Evolutionary conservation across 2,329 filamentous ascomycete species (phyloP).

Genomic region (Fusarium albidum): DNA sequence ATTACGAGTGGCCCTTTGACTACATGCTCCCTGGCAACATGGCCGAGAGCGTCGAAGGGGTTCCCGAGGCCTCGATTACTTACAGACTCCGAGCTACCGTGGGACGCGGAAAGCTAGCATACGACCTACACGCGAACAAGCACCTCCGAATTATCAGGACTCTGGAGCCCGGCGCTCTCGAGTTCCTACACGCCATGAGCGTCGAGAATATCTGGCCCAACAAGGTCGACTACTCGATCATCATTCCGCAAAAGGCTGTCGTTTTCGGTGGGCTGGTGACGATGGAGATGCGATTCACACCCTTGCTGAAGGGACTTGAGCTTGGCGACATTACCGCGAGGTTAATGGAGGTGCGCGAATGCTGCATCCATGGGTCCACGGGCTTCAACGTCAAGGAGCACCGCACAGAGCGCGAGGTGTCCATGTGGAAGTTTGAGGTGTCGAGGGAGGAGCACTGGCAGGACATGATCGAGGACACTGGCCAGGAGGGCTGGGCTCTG

Average conservation of each 20-base stretch:
- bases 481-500: conserved; percentile 71
- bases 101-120: conserved; percentile 84
- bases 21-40: conserved; percentile 74
- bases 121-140: conserved; percentile 84
- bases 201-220: conserved; percentile 98
- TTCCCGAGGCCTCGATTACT: conserved; percentile 84
- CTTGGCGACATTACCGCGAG: conserved; percentile 85
- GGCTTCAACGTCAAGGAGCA: conserved; percentile 61
- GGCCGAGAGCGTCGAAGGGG: conserved; percentile 89
- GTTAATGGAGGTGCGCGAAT: conserved; percentile 81
- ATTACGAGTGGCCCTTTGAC: conserved; percentile 87
- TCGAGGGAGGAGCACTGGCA: conserved; percentile 70
- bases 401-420: conserved; percentile 71
- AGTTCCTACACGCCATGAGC: conserved; percentile 87
- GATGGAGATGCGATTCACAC: conserved; percentile 86
- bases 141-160: conserved; percentile 81
- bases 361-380: conserved; percentile 59
- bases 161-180: conserved; percentile 76
- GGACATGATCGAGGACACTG: conserved; percentile 72
- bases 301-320: conserved; percentile 85
- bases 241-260: conserved; percentile 91
- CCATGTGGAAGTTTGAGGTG: conserved; percentile 64
- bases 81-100: conserved; percentile 94
- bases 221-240: conserved; percentile 95
- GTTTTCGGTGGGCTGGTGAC: conserved; percentile 90